Evolutionary conservation across 1,284 basidiomycete species (phyloP).

Genomic region (Sporisorium exsertum): DNA sequence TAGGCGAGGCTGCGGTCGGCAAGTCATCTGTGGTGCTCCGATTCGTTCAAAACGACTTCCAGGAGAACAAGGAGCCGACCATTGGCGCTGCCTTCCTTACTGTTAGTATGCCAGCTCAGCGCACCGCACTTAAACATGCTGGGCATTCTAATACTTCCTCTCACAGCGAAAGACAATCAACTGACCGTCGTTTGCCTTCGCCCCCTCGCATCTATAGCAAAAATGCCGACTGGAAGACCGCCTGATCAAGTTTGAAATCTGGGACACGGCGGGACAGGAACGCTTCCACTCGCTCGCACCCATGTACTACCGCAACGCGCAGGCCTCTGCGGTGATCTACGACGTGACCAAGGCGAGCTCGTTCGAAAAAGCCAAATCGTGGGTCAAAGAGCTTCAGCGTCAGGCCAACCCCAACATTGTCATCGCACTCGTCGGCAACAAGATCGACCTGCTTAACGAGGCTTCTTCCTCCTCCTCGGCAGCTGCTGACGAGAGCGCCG

Average conservation of each 20-base stretch:
- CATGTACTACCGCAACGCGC: constrained; percentile 99
- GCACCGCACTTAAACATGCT: background rate
- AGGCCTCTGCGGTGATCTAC: constrained; percentile 97
- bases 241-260: constrained; percentile 92
- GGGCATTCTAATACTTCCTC: no score
- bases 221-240: constrained; percentile 76
- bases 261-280: constrained; percentile 95
- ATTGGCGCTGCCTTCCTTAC: constrained; percentile 89
- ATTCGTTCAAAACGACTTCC: constrained; percentile 95
- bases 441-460: constrained; percentile 85
- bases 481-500: constrained; percentile 25
- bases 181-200: background rate
- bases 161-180: background rate
- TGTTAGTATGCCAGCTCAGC: constrained; percentile 33
- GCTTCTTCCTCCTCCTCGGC: constrained; percentile 71
- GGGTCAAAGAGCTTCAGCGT: constrained; percentile 99
- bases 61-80: constrained; percentile 96
- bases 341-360: constrained; percentile 91
- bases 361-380: constrained; percentile 98
- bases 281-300: constrained; percentile 92
- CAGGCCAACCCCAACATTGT: constrained; percentile 99
- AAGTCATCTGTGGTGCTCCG: constrained; percentile 99
- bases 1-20: constrained; percentile 94
- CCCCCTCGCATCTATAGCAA: constrained; percentile 45
- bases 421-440: constrained; percentile 74